Evolutionary conservation across 257 asterid genomes (phyloP), one percentile per base, ranked within the genome.

Genomic region (Capsicum rhomboideum): DNA sequence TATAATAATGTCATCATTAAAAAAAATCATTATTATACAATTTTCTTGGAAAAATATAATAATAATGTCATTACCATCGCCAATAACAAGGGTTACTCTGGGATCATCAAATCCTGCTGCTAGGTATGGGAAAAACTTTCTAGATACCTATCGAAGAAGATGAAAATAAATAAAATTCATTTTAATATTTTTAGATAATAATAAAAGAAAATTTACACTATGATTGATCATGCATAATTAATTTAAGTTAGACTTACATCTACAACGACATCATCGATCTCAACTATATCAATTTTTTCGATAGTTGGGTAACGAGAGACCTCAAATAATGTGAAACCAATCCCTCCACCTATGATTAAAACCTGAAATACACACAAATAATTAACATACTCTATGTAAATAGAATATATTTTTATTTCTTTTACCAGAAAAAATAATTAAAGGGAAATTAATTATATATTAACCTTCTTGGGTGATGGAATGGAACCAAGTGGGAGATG

Each of bases 401-500:
- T 50, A 46, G 4, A 34, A 2, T 34, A 34, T 34, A 3, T 26
- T 26, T 40, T 6, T 12, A 66, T 26, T 11, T 31, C 40, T 44
- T 6, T 10, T 44, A 0, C 12, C 50, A 44, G 10, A 34, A 34
- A 34, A 34, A 34, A 34, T 34, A 8, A 44, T 10, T 44, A 8
- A n/a, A n/a, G n/a, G n/a, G n/a, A 34, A 34, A 34, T 2, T 34
- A 8, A 44, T 10, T 44, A 8, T 8, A 44, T 44, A 55, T 63
- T 49, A 37, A 84, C 86, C 83, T 84, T 84, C 26, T 75, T 77
- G 0, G 86, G 86, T 12, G 40, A 74, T 26, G 86, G 86, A 59
- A 84, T 77, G 83, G 86, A 84, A 56, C 86, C 82, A 84, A 84
- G 86, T 14, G 86, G 86, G 28, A 64, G 83, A 63, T 78, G 86